These are phyloP conservation scores for Starmera pachycereana DNA, from an alignment of 805 yeast species.

Conservation along the genomic window DNA sequence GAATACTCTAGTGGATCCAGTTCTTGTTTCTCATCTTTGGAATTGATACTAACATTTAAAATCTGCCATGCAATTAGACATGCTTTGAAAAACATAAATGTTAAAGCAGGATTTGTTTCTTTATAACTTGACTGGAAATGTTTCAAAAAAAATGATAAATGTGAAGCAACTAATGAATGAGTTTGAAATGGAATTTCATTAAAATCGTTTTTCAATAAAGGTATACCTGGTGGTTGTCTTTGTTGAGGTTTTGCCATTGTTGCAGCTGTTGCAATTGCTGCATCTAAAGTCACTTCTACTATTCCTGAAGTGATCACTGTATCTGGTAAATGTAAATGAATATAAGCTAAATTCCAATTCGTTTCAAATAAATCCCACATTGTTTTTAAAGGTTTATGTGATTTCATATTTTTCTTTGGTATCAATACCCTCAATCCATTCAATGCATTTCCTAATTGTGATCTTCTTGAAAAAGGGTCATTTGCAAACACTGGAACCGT, in stretches of 20 bases:
- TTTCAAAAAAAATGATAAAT: background rate
- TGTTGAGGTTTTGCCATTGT: background rate
- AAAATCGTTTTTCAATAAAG: background rate
- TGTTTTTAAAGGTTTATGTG: background rate
- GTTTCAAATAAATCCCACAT: slow-evolving; percentile 1
- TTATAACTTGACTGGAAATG: too few species aligned
- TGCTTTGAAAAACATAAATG: background rate
- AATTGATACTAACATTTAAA: background rate
- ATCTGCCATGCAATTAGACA: background rate
- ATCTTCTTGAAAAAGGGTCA: slow-evolving; percentile 2
- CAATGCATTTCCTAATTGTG: background rate
- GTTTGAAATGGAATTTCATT: background rate
- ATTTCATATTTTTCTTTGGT: background rate
- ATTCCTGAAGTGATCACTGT: background rate
- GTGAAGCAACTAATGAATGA: background rate
- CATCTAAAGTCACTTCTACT: slow-evolving; percentile 1
- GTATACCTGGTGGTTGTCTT: background rate
- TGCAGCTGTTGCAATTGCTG: background rate
- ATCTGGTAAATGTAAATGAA: slow-evolving; percentile 1
- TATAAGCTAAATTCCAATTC: slow-evolving; percentile 1
- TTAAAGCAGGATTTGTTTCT: background rate
- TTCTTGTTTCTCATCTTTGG: background rate
- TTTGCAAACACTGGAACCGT: background rate
- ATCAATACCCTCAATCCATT: background rate
- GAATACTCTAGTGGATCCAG: background rate